Evolutionary conservation across 2,329 filamentous ascomycete genomes (phyloP), one percentile per base, ranked within the genome.

Genomic region (Botrytis pseudocinerea): DNA sequence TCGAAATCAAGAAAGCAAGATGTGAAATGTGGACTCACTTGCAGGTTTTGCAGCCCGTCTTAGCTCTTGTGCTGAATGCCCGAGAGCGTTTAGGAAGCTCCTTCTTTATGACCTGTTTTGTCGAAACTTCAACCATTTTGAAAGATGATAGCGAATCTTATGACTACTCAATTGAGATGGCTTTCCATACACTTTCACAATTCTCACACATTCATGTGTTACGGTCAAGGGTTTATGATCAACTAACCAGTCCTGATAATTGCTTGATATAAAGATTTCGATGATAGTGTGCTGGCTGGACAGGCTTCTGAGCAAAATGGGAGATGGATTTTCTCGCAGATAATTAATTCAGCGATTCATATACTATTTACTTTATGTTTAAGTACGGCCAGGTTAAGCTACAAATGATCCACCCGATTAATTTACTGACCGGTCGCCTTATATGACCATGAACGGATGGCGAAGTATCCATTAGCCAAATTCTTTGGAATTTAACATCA

Each of bases 21-120:
- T 12, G 14, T 66, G 25, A 59, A 35, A 35, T 51, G 14, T 68
- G 32, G 18, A 68, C 70, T 60, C 40, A 75, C 74, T 68, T 75
- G 74, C 74, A 75, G 10, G 74, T 73, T 60, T 73, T 75, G 42
- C 74, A 75, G 7, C 73, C 73, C 18, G 69, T 75, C 38, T 69
- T 51, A n/a, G 69, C 59, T 73, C 64, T 75, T 46, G 65, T 59
- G n/a, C 68, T 73, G 40, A 70, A 70, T 20, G 70, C 74, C 16
- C 70, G 57, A 12, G 65, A 59, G n/a, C 71, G 64, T 73, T 66
- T 72, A 32, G 70, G 61, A 9, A 38, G 3, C 28, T 72, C 70
- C 25, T 72, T 72, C 38, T 48, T 68, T 28, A 48, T 28, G 4
- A 44, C 40, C 28, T 28, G 16, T 6, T 57, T 72, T 66, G 51